phyloP scores from a whole-genome alignment of 352 stramenopile species.

The Elongisporangium prolatum region DNA sequence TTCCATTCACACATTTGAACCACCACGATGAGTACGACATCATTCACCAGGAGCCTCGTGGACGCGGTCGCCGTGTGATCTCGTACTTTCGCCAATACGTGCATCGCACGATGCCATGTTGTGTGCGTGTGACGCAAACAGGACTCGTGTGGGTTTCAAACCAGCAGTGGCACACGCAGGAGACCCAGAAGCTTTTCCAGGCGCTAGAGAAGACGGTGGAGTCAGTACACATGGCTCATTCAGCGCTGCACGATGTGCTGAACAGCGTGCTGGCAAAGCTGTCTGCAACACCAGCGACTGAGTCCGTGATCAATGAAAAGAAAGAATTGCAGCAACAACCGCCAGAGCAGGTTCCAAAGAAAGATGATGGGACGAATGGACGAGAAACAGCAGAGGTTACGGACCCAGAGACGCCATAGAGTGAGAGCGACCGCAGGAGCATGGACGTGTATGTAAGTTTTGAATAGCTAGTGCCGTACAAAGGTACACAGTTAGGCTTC shows the following conservation, averaged over 20 bases:
- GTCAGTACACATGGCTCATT: slow-evolving; percentile 36
- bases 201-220: slow-evolving; percentile 46
- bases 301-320: not conserved
- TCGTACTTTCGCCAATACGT: slow-evolving; percentile 68
- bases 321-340: not conserved
- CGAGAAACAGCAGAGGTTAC: not conserved
- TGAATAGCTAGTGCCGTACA: not conserved
- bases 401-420: not conserved
- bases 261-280: slow-evolving; percentile 16
- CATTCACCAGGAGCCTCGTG: slow-evolving; percentile 19
- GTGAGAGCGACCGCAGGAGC: not conserved
- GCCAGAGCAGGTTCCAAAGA: not conserved
- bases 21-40: slow-evolving; percentile 52
- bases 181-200: slow-evolving; percentile 71
- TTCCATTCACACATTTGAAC: slow-evolving; percentile 50
- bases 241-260: slow-evolving; percentile 31
- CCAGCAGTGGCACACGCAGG: slow-evolving; percentile 57
- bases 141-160: slow-evolving; percentile 82
- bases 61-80: slow-evolving; percentile 25
- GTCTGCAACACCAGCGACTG: not conserved
- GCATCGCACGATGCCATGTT: slow-evolving; percentile 57
- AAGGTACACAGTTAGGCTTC: no score
- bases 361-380: not conserved
- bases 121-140: slow-evolving; percentile 69
- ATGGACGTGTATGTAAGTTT: not conserved